phyloP scores from a whole-genome alignment of 108 stramenopile species.

The Fragilariopsis cylindrus region DNA sequence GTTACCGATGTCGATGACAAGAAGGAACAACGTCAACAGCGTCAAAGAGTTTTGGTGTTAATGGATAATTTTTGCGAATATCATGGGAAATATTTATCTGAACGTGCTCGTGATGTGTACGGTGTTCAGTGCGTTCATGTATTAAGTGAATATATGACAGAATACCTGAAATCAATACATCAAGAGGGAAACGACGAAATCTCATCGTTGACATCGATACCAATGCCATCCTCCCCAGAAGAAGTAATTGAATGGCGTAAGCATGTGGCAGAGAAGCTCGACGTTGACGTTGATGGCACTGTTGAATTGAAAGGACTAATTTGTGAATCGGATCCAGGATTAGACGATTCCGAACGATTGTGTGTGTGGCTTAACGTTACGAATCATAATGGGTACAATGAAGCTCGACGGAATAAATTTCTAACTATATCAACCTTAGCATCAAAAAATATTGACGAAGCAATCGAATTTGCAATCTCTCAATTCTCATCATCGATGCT shows the following conservation, averaged over 20 bases:
- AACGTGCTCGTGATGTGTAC: conserved; percentile 51
- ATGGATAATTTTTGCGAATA: conserved; percentile 84
- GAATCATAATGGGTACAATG: conserved; percentile 58
- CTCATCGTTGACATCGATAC: conserved; percentile 30
- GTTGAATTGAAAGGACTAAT: conserved; percentile 65
- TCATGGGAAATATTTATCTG: conserved; percentile 67
- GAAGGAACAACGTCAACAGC: background rate
- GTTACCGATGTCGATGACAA: background rate
- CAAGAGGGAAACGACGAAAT: conserved; percentile 34
- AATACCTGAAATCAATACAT: conserved; percentile 37
- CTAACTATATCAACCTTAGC: conserved; percentile 59
- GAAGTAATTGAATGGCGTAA: conserved; percentile 46
- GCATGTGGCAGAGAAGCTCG: background rate
- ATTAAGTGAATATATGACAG: conserved; percentile 61
- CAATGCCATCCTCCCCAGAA: conserved; percentile 44
- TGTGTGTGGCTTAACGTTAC: conserved; percentile 50
- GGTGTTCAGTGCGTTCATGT: conserved; percentile 58
- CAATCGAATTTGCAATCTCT: conserved; percentile 62
- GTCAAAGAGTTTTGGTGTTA: conserved; percentile 39
- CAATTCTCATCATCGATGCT: conserved; percentile 27
- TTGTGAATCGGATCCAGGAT: conserved; percentile 81
- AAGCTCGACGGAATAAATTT: conserved; percentile 78
- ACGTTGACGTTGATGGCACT: conserved; percentile 18
- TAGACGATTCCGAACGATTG: conserved; percentile 77
- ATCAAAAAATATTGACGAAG: conserved; percentile 65